Evolutionary conservation across 2,329 filamentous ascomycete genomes (phyloP), one percentile per base, ranked within the genome.

Genomic region (Alternaria gansuensis): DNA sequence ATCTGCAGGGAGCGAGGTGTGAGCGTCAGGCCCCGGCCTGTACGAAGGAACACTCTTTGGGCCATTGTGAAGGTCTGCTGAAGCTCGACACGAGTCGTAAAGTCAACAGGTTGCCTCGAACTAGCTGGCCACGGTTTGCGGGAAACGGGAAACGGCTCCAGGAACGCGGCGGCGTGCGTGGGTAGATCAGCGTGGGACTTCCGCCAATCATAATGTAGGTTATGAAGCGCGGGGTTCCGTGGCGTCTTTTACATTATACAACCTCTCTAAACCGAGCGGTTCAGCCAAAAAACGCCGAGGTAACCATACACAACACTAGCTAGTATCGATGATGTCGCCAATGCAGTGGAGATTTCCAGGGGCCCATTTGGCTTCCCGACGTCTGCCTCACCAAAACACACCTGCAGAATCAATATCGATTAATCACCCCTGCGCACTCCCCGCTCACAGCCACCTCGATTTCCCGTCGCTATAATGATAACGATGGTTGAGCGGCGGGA

Each of bases 381-480:
- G 21, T 40, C 37, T 24, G 21, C 21, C 31, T 36, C 21, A 10
- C 21, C 44, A 48, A 34, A 8, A 10, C 21, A 48, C 29, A 26
- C 29, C 31, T 48, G 21, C 48, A 39, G 21, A 39, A 17, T 21
- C 14, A n/a, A 34, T 13, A n/a, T 23, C 9, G 9, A 26, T 4
- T 13, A 17, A 26, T 37, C 3, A 21, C 5, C 52, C 37, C 0
- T 17, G 60, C 9, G 75, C 74, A 56, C 76, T 78, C 2, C 77
- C 77, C 4, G 71, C 72, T 44, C 70, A 70, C 24, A 76, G 51
- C 74, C 75, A 79, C 34, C 51, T 51, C 39, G 77, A 64, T 56
- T 78, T 74, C 7, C 74, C 69, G 14, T 61, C 28, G 51, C 75
- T 74, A 40, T 66, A 77, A 23, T 63, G 73, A 46, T 79, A 77